Percentiles rank a stretch among this genome's conserved stretches.
These are phyloP conservation scores for Pseudonitzschia pungens DNA, from an alignment of 108 stramenopile species.

Conservation along the genomic window DNA sequence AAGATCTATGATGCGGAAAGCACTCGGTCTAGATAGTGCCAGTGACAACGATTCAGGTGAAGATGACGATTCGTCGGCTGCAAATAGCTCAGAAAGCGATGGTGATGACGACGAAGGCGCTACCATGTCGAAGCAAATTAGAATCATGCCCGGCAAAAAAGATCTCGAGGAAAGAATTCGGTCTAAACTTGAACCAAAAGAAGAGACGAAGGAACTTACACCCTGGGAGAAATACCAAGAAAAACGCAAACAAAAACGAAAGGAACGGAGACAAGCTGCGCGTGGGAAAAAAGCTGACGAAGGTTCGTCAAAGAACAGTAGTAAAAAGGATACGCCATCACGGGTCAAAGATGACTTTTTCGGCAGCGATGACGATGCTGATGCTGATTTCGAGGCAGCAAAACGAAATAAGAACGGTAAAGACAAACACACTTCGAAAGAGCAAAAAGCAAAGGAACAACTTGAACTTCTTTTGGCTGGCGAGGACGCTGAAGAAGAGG, in stretches of 20 bases:
- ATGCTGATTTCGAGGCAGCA: conserved; percentile 3
- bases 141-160: conserved; percentile 63
- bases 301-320: not conserved
- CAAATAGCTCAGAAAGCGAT: conserved; percentile 28
- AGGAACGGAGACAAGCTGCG: conserved; percentile 58
- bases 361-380: conserved; percentile 28
- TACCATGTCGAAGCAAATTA: conserved; percentile 50
- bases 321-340: conserved; percentile 7
- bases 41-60: conserved; percentile 34
- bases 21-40: conserved; percentile 58
- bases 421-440: conserved; percentile 15
- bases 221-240: conserved; percentile 88
- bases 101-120: conserved; percentile 41
- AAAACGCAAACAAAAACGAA: conserved; percentile 82
- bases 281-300: conserved; percentile 40
- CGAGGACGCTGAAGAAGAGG: conserved; percentile 74
- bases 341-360: conserved; percentile 46
- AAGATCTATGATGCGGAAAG: conserved; percentile 42
- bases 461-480: conserved; percentile 80
- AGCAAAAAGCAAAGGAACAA: conserved; percentile 57
- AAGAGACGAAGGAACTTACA: conserved; percentile 53
- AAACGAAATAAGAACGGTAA: conserved; percentile 19
- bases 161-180: conserved; percentile 77
- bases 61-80: conserved; percentile 1
- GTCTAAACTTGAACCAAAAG: conserved; percentile 50